phyloP scores from a whole-genome alignment of 805 yeast species.

The Sugiyamaella qingdaonensis region DNA sequence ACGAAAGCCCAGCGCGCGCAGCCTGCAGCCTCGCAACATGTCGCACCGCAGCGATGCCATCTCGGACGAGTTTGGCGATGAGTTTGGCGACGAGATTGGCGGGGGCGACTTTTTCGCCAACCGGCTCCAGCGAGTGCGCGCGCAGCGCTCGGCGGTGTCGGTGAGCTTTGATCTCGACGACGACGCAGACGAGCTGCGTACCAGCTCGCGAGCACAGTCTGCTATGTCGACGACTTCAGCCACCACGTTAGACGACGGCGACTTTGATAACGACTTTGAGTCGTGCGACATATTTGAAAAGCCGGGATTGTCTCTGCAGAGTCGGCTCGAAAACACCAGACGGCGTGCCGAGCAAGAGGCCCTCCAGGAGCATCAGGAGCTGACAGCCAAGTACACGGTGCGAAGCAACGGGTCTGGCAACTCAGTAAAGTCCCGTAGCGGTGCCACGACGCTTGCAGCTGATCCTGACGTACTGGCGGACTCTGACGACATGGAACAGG shows the following conservation, averaged over 20 bases:
- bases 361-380: constrained; percentile 14
- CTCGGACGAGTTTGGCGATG: constrained; percentile 9
- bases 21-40: too few species aligned
- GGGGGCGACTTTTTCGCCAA: not conserved
- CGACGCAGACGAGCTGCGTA: not conserved
- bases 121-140: not conserved
- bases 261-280: constrained; percentile 13
- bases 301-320: constrained; percentile 7
- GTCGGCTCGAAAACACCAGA: constrained; percentile 9
- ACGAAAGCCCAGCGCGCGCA: not conserved
- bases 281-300: constrained; percentile 10
- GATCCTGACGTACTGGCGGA: constrained; percentile 9
- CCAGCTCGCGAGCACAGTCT: not conserved
- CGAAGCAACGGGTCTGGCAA: constrained; percentile 17
- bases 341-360: constrained; percentile 15
- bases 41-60: not conserved
- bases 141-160: not conserved
- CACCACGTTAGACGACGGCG: constrained; percentile 5
- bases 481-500: constrained; percentile 1
- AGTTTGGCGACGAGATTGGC: not conserved
- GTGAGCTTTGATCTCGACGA: constrained; percentile 1
- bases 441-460: not conserved
- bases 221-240: not conserved
- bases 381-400: constrained; percentile 12
- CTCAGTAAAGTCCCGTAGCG: constrained; percentile 7